These are phyloP conservation scores for Seiridium cupressi DNA, from an alignment of 2,329 filamentous ascomycete genomes.

Conservation along the genomic window DNA sequence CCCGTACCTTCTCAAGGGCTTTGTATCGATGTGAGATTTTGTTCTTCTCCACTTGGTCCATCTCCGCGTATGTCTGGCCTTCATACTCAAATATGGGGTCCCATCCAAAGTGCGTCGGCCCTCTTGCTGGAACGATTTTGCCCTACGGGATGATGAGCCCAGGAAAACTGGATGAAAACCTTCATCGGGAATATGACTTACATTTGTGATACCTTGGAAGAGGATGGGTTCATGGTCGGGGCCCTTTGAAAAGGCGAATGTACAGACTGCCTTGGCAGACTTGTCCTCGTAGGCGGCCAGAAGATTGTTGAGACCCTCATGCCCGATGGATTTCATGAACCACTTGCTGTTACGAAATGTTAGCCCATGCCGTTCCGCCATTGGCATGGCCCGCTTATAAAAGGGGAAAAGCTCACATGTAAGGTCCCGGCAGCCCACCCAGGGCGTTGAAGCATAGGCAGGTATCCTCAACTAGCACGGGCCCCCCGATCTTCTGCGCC, in stretches of 20 bases:
- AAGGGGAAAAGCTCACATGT: slow-evolving; percentile 69
- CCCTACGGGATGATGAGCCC: slow-evolving; percentile 38
- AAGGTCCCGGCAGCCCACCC: slow-evolving; percentile 88
- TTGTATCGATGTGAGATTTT: slow-evolving; percentile 86
- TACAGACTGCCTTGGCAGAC: slow-evolving; percentile 89
- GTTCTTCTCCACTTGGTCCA: slow-evolving; percentile 87
- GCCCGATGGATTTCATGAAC: slow-evolving; percentile 83
- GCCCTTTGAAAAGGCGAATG: slow-evolving; percentile 87
- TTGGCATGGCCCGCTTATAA: neutral
- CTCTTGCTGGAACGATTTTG: slow-evolving; percentile 81
- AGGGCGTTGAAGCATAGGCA: slow-evolving; percentile 90
- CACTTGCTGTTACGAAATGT: slow-evolving; percentile 67
- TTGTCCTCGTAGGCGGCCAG: slow-evolving; percentile 88
- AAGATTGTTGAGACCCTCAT: slow-evolving; percentile 84
- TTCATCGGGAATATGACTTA: slow-evolving; percentile 34
- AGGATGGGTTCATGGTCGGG: slow-evolving; percentile 81
- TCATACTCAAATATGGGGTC: slow-evolving; percentile 95
- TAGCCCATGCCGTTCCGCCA: neutral
- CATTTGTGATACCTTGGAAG: slow-evolving; percentile 87
- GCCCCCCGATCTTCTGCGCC: slow-evolving; percentile 68
- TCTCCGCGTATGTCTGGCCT: slow-evolving; percentile 90
- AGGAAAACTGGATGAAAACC: too few species aligned
- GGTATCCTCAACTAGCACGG: slow-evolving; percentile 94
- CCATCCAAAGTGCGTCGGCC: slow-evolving; percentile 85
- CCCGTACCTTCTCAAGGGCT: slow-evolving; percentile 82